Conservation (phyloP, 176 grass and related monocot genomes). For the Avena atlantica region DNA sequence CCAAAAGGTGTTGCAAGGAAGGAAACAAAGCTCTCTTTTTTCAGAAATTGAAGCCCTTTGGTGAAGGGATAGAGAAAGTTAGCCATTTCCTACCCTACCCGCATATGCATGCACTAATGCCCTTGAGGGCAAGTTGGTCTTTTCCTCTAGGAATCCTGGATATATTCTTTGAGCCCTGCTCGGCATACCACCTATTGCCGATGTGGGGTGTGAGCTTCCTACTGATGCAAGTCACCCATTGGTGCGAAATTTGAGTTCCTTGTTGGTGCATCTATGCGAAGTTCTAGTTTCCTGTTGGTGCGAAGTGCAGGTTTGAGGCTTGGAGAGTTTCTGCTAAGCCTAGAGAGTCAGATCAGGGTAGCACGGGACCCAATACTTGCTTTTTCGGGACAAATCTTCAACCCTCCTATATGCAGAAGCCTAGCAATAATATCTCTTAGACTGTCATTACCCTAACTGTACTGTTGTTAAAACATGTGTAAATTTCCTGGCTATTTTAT, state of each 20-base stretch:
- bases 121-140: neutral
- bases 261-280: neutral
- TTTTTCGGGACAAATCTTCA: neutral
- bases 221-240: neutral
- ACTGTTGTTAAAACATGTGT: conserved; percentile 23
- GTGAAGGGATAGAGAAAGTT: neutral
- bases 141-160: neutral
- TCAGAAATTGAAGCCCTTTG: neutral
- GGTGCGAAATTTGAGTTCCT: conserved; percentile 7
- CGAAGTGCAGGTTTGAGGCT: neutral
- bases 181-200: neutral
- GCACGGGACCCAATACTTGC: neutral
- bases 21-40: neutral
- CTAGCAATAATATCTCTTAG: conserved; percentile 11
- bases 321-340: conserved; percentile 16
- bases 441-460: neutral
- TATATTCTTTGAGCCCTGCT: neutral
- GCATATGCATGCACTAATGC: conserved; percentile 1
- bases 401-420: conserved; percentile 19
- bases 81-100: neutral
- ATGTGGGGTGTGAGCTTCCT: neutral
- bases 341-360: neutral
- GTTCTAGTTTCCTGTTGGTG: neutral
- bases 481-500: neutral
- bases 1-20: neutral